Evolutionary conservation across 2,329 filamentous ascomycete species (phyloP).

Genomic region (Botrytis fragariae): DNA sequence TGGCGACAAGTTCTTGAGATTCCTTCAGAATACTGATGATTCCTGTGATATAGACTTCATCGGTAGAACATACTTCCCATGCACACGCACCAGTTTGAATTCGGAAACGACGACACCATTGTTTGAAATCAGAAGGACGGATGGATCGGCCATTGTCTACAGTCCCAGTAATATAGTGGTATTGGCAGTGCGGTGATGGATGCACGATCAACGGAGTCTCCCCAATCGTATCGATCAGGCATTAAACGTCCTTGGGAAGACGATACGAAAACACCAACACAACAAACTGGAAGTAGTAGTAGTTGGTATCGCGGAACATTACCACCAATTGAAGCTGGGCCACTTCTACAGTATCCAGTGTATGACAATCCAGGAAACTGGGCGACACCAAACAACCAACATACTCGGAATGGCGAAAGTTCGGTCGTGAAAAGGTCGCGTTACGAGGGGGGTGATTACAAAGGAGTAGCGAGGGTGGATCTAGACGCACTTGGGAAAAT

Average conservation of each 20-base stretch:
- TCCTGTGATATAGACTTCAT: background rate
- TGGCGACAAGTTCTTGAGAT: background rate
- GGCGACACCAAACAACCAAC: constrained; percentile 20
- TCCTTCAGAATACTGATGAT: background rate
- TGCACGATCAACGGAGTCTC: constrained; percentile 33
- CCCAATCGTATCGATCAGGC: constrained; percentile 32
- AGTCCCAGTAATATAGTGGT: constrained; percentile 31
- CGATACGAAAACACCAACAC: constrained; percentile 18
- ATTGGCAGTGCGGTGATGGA: constrained; percentile 35
- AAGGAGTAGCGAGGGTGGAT: constrained; percentile 22
- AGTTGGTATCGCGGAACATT: constrained; percentile 29
- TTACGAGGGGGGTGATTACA: constrained; percentile 31
- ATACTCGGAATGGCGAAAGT: constrained; percentile 26
- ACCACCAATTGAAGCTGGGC: constrained; percentile 32
- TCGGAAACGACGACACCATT: background rate
- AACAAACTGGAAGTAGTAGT: constrained; percentile 21
- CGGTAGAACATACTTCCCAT: background rate
- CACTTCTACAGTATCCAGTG: constrained; percentile 24
- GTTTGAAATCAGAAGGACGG: constrained; percentile 37
- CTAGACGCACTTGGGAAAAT: constrained; percentile 25
- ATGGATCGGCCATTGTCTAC: constrained; percentile 31
- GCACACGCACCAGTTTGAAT: background rate
- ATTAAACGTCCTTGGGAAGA: constrained; percentile 37
- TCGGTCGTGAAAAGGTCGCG: constrained; percentile 28
- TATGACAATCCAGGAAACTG: constrained; percentile 20